Percentiles rank a stretch among this genome's conserved stretches.
These are phyloP conservation scores for Aspergillus amoenus DNA, from an alignment of 2,329 filamentous ascomycete genomes.

Conservation along the genomic window DNA sequence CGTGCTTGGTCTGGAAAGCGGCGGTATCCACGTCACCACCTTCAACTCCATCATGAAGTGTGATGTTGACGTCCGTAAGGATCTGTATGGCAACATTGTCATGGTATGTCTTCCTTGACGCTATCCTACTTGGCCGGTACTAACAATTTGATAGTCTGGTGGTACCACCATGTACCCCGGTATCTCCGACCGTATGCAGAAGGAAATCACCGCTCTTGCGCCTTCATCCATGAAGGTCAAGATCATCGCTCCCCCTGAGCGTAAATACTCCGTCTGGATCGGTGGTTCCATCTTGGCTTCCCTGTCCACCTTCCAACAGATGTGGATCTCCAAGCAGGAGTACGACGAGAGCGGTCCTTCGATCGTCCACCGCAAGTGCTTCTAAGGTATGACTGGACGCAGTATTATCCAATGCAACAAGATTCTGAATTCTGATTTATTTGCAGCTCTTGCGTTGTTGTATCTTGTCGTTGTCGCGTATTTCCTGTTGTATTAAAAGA, in stretches of 20 bases:
- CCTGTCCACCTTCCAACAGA: conserved; percentile 99
- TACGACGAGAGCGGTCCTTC: conserved; percentile 99
- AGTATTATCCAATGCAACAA: neutral
- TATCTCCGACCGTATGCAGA: conserved; percentile 99
- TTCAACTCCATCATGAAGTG: conserved; percentile 99
- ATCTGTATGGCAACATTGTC: conserved; percentile 99
- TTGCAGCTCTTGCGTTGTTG: conserved; percentile 27
- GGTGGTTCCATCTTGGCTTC: conserved; percentile 99
- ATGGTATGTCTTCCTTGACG: conserved; percentile 69
- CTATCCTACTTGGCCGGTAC: neutral
- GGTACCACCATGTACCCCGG: conserved; percentile 99
- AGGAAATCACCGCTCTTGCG: conserved; percentile 99
- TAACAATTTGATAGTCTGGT: conserved; percentile 70
- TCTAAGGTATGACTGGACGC: conserved; percentile 66
- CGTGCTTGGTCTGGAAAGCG: conserved; percentile 95
- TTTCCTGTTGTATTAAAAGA: conserved; percentile 45
- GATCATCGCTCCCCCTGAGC: conserved; percentile 99
- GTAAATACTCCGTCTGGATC: conserved; percentile 99
- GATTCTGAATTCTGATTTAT: neutral
- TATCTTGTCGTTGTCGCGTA: conserved; percentile 38
- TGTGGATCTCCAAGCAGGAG: conserved; percentile 99
- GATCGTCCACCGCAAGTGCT: conserved; percentile 99
- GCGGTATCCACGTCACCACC: conserved; percentile 98
- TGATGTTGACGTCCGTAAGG: conserved; percentile 99
- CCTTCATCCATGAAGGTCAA: conserved; percentile 99